Evolutionary conservation across 2,329 filamentous ascomycete species (phyloP).

Genomic region (Paraphaeosphaeria sporulosa): DNA sequence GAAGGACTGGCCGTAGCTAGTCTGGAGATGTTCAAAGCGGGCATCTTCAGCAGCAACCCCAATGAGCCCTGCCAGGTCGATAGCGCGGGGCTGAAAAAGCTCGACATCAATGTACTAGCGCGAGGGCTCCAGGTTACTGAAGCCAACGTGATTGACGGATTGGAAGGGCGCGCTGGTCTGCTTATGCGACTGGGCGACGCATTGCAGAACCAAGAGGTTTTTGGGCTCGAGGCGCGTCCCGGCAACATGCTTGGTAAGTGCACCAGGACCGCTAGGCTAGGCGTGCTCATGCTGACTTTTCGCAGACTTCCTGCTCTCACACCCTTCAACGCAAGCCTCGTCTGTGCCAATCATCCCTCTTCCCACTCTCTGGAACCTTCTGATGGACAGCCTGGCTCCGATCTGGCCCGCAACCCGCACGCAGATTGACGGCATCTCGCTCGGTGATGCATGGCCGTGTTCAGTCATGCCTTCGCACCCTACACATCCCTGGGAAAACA

Average conservation of each 20-base stretch:
- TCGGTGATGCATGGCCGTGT: conserved; percentile 96
- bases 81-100: conserved; percentile 74
- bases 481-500: conserved; percentile 76
- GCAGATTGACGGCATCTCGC: conserved; percentile 81
- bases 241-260: conserved; percentile 88
- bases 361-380: conserved; percentile 86
- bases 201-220: conserved; percentile 80
- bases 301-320: conserved; percentile 87
- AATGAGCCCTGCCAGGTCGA: conserved; percentile 90
- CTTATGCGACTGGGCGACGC: conserved; percentile 78
- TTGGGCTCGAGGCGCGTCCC: conserved; percentile 82
- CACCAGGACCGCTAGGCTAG: conserved; percentile 16
- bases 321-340: conserved; percentile 86
- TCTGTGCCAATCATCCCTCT: conserved; percentile 87
- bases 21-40: conserved; percentile 92
- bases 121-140: conserved; percentile 85
- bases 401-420: conserved; percentile 93
- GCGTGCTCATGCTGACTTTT: conserved; percentile 22
- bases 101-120: conserved; percentile 78
- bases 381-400: conserved; percentile 84
- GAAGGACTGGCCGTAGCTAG: conserved; percentile 84
- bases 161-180: conserved; percentile 84
- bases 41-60: conserved; percentile 83
- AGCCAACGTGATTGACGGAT: conserved; percentile 80
- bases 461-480: conserved; percentile 80